Conservation (phyloP, 2,329 filamentous ascomycete species). For the Harringtonia lauricola region DNA sequence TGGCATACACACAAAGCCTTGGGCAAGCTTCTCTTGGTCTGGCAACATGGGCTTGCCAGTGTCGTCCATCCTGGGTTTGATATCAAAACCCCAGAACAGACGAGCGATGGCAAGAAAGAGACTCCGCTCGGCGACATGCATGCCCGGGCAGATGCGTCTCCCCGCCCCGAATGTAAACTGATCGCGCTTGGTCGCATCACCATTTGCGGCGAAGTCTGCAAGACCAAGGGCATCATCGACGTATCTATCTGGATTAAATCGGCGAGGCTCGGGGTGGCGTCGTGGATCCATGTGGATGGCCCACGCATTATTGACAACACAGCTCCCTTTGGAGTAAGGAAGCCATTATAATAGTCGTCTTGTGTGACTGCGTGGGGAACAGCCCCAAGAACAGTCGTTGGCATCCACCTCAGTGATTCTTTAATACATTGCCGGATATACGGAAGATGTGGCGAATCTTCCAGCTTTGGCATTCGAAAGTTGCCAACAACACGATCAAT, state of each 20-base stretch:
- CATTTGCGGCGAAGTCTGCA: constrained; percentile 16
- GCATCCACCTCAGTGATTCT: constrained; percentile 33
- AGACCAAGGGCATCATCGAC: constrained; percentile 15
- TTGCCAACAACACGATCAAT: constrained; percentile 28
- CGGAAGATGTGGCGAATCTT: constrained; percentile 26
- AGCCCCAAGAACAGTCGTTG: constrained; percentile 23
- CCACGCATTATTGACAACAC: constrained; percentile 29
- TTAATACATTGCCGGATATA: constrained; percentile 32
- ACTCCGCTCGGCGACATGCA: constrained; percentile 38
- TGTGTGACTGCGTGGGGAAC: constrained; percentile 28
- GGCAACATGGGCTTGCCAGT: constrained; percentile 23
- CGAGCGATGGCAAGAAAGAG: constrained; percentile 35
- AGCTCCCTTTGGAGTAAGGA: constrained; percentile 30
- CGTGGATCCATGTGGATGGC: constrained; percentile 34
- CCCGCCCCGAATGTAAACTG: constrained; percentile 45
- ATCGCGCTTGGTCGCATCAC: constrained; percentile 28
- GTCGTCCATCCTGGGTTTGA: constrained; percentile 11
- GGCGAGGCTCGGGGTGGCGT: constrained; percentile 26
- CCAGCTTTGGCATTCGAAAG: constrained; percentile 24
- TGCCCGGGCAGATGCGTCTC: constrained; percentile 45
- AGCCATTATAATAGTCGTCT: constrained; percentile 31
- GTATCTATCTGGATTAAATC: constrained; percentile 31
- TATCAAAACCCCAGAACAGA: constrained; percentile 27
- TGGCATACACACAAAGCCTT: constrained; percentile 32
- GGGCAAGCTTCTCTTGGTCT: constrained; percentile 26